phyloP scores from a whole-genome alignment of 2,329 filamentous ascomycete genomes.

The Aspergillus pseudotamarii region DNA sequence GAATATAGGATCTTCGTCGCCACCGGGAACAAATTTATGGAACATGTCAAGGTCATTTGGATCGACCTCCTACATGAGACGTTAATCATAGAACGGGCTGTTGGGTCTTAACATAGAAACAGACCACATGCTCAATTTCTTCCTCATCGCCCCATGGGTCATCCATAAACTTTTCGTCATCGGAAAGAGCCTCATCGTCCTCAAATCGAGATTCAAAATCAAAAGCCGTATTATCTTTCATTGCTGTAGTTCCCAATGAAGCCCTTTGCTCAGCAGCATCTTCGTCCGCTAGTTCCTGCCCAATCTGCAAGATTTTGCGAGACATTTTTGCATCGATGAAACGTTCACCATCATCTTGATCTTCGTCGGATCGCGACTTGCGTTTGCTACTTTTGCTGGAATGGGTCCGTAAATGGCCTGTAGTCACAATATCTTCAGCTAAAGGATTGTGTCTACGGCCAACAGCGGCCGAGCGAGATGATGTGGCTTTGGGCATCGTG shows the following conservation, averaged over 20 bases:
- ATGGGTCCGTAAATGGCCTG: slow-evolving; percentile 72
- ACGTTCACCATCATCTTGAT: slow-evolving; percentile 63
- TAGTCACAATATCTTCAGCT: slow-evolving; percentile 78
- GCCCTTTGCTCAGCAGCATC: slow-evolving; percentile 59
- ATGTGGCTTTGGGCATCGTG: slow-evolving; percentile 77
- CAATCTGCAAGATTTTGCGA: slow-evolving; percentile 83
- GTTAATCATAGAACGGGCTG: slow-evolving; percentile 3
- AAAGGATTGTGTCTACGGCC: slow-evolving; percentile 84
- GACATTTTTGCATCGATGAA: slow-evolving; percentile 90
- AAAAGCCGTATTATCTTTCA: slow-evolving; percentile 66
- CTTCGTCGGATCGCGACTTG: slow-evolving; percentile 58
- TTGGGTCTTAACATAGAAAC: slow-evolving; percentile 13
- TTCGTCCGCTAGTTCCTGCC: slow-evolving; percentile 84
- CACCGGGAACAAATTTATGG: slow-evolving; percentile 80
- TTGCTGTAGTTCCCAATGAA: slow-evolving; percentile 41
- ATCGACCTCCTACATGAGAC: slow-evolving; percentile 68
- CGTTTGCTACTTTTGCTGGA: slow-evolving; percentile 69
- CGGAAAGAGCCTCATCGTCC: slow-evolving; percentile 53
- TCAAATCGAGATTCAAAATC: slow-evolving; percentile 77
- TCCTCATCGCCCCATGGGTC: slow-evolving; percentile 81
- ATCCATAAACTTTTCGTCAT: slow-evolving; percentile 56
- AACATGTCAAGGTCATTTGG: slow-evolving; percentile 88
- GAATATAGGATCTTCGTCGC: slow-evolving; percentile 73
- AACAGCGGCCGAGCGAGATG: slow-evolving; percentile 57
- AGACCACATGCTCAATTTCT: slow-evolving; percentile 53